These are phyloP conservation scores for Serendipita indica DNA, from an alignment of 768 basidiomycete species.

Conservation along the genomic window DNA sequence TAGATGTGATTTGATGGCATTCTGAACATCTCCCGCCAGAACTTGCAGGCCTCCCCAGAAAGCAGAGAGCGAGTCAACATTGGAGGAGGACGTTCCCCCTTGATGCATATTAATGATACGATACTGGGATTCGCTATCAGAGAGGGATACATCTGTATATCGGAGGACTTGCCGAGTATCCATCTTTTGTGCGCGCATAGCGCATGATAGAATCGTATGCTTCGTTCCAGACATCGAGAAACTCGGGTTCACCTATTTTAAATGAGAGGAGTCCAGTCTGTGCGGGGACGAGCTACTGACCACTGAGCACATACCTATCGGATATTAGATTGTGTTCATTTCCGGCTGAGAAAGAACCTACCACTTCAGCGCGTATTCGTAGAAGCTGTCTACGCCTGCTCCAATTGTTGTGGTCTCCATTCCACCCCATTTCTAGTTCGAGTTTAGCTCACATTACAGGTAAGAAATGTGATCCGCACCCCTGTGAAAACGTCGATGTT, in stretches of 20 bases:
- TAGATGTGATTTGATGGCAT: constrained; percentile 83
- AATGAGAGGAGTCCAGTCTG: constrained; percentile 16
- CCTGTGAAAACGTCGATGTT: constrained; percentile 71
- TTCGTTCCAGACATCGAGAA: constrained; percentile 73
- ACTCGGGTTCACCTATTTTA: constrained; percentile 52
- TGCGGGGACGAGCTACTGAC: constrained; percentile 24
- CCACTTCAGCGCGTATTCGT: constrained; percentile 88
- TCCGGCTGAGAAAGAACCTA: background rate
- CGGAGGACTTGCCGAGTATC: constrained; percentile 59
- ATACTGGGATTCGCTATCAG: constrained; percentile 36
- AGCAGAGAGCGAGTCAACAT: constrained; percentile 90
- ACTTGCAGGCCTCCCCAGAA: constrained; percentile 96
- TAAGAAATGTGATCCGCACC: constrained; percentile 31
- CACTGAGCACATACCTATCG: constrained; percentile 54
- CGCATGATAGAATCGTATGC: constrained; percentile 75
- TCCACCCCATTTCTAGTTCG: constrained; percentile 47
- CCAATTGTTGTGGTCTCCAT: constrained; percentile 75
- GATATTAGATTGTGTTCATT: background rate
- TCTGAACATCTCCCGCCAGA: constrained; percentile 69
- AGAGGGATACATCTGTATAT: background rate
- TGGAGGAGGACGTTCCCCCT: constrained; percentile 57
- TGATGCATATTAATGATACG: constrained; percentile 67
- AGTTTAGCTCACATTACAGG: background rate
- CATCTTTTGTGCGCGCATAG: constrained; percentile 65
- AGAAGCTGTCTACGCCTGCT: constrained; percentile 92